Evolutionary conservation across 805 yeast species (phyloP), one percentile per base, ranked within the genome.

Genomic region (Lipomyces anomalus): DNA sequence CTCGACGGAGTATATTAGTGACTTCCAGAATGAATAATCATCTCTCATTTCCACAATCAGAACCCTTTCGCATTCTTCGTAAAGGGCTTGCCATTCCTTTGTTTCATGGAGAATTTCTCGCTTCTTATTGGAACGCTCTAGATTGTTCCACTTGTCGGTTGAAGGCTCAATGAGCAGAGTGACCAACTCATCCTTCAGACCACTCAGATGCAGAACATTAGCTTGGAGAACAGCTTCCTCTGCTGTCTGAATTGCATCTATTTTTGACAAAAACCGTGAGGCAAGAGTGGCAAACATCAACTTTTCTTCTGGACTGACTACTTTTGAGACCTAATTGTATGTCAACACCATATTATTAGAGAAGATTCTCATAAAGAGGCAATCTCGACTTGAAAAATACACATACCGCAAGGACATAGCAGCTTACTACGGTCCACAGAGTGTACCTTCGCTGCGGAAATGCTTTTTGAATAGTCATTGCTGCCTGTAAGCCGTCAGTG

Each of bases 1-100:
- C 70, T 55, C 17, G 0, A 72, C 70, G 2, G 88, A 66, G 37
- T 68, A 65, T 18, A 77, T 70, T 40, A 75, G 63, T 16, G 69
- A 66, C 53, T 78, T 75, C 85, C 94, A 86, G 32, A 87, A 77
- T 46, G 76, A 75, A 70, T 78, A 89, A 61, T 88, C 95, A 61
- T 89, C 87, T 44, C 83, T 73, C 6, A 69, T 61, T 21, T 72
- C 55, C 2, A 18, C 26, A 11, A 42, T 66, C 28, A 87, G 61
- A 11, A 77, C 68, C 3, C 57, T 48, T 4, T 59, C 35, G 38
- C 78, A 65, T 48, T 67, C 66, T 0, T 68, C 61, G 50, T 57
- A 68, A 11, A 86, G 62, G 9, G 57, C 49, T 0, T 65, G 64
- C 75, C 78, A 78, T 2, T 69, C 54, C 42, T 72, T 65, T 5